Percentiles rank a stretch among this genome's conserved stretches.
phyloP scores from a whole-genome alignment of 257 asterid species.

The Solanum etuberosum region DNA sequence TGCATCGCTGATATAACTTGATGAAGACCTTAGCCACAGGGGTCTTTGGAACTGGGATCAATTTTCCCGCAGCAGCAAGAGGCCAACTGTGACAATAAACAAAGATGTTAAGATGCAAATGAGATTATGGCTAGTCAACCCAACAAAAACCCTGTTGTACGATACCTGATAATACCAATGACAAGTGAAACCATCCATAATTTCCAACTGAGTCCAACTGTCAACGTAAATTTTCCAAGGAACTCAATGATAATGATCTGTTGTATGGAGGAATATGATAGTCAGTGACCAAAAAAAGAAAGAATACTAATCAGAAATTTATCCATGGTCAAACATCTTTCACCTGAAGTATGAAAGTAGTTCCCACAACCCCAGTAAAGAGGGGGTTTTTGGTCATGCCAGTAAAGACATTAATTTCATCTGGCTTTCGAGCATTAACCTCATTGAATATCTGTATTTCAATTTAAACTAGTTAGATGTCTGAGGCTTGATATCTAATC shows the following conservation, averaged over 20 bases:
- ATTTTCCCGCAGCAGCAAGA: slow-evolving; percentile 69
- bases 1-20: slow-evolving; percentile 58
- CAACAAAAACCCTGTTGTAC: not conserved
- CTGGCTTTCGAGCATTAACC: slow-evolving; percentile 86
- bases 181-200: slow-evolving; percentile 62
- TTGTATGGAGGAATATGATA: slow-evolving; percentile 4
- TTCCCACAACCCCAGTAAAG: slow-evolving; percentile 73
- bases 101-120: not conserved
- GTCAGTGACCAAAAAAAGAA: not conserved
- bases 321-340: slow-evolving; percentile 1
- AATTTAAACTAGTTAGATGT: not conserved
- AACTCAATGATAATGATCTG: slow-evolving; percentile 68
- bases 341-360: slow-evolving; percentile 67
- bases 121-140: not conserved
- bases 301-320: not conserved
- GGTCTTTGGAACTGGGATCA: slow-evolving; percentile 78
- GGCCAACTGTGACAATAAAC: slow-evolving; percentile 67
- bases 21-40: slow-evolving; percentile 69
- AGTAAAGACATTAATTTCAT: slow-evolving; percentile 55
- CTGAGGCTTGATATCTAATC: not conserved
- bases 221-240: slow-evolving; percentile 69
- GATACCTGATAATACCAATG: slow-evolving; percentile 66
- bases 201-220: slow-evolving; percentile 35
- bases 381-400: slow-evolving; percentile 82
- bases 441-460: slow-evolving; percentile 66